Base-by-base conservation (phyloP, 208 protist species). In the Novymonas esmeraldas region DNA sequence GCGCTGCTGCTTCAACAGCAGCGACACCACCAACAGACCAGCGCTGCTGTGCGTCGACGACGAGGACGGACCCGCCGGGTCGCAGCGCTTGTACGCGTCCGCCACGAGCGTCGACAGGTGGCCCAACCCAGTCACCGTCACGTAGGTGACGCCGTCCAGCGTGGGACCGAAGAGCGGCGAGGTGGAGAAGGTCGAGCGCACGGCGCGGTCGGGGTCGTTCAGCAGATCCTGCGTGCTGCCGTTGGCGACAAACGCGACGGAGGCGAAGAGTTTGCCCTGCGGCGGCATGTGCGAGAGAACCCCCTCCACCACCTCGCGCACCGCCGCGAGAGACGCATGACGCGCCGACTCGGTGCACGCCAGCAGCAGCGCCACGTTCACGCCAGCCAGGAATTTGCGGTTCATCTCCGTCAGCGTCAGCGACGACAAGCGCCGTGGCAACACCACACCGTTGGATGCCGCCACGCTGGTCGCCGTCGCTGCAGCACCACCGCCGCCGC, bases 291-390 rank as follows among this genome's bases (percentile, higher is more conserved):
- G 66, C 24, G 57, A 63, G 22, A 80, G 41, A 9, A 87, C 69
- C 39, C 76, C 74, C 22, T 79, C 68, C 24, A 85, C 69, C 4
- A 81, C 73, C 48, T 87, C 79, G 39, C 62, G 63, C 42, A 87
- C 41, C 31, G 72, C 65, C 45, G 61, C 62, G 50, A 80, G 57
- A 7, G 77, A 49, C 14, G 73, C 70, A 5, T 76, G 33, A 38
- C 67, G 52, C 20, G 76, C 80, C 16, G 58, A 66, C 34, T 73
- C 61, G 18, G 78, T 87, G 60, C 75, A 74, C 42, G 63, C 61
- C 4, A 92, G 65, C 45, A 89, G 60, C 65, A 92, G 56, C 10
- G 82, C 80, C 18, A 74, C 69, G 63, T 92, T 89, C n/a, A 77
- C 64, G 28, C 86, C 86, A 18, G 80, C 70, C 24, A 87, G 31